These are phyloP conservation scores for Silene uniflora DNA, from an alignment of 148 eudicot species.

Conservation along the genomic window DNA sequence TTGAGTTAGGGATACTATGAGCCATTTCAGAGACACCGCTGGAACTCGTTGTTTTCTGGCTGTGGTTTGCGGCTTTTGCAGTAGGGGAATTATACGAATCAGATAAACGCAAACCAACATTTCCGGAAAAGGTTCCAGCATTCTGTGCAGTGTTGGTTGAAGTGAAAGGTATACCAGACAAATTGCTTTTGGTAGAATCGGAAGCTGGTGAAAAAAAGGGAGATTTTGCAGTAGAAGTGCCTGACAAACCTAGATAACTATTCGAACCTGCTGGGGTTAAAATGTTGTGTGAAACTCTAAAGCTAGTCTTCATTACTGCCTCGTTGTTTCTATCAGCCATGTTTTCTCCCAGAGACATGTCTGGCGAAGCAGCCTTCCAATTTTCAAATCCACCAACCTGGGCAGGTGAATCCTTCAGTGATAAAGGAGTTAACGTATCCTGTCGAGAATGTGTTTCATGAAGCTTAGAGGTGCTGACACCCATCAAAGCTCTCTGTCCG, in stretches of 20 bases:
- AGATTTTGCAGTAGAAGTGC: constrained; percentile 27
- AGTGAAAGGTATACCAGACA: constrained; percentile 12
- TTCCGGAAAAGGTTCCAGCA: constrained; percentile 27
- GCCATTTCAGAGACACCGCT: constrained; percentile 22
- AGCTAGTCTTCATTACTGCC: too few relatives aligned
- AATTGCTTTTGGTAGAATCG: constrained; percentile 16
- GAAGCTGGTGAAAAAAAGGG: constrained; percentile 22
- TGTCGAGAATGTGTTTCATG: constrained; percentile 22
- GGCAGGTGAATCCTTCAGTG: constrained; percentile 25
- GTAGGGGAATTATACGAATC: constrained; percentile 27
- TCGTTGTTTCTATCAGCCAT: constrained; percentile 18
- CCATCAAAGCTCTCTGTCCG: constrained; percentile 21
- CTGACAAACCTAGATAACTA: constrained; percentile 12
- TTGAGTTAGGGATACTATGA: constrained; percentile 29
- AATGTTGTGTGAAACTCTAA: constrained; percentile 24
- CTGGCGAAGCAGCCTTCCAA: constrained; percentile 22
- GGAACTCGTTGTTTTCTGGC: constrained; percentile 26
- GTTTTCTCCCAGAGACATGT: constrained; percentile 23
- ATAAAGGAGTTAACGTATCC: constrained; percentile 23
- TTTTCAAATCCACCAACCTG: constrained; percentile 21
- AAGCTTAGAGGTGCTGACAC: constrained; percentile 24
- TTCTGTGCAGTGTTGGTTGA: constrained; percentile 10
- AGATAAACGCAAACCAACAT: constrained; percentile 27
- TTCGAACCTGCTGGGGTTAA: constrained; percentile 22
- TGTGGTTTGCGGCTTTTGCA: constrained; percentile 16